Evolutionary conservation across 805 yeast species (phyloP), one percentile per base, ranked within the genome.

Genomic region (Candida ulmi): DNA sequence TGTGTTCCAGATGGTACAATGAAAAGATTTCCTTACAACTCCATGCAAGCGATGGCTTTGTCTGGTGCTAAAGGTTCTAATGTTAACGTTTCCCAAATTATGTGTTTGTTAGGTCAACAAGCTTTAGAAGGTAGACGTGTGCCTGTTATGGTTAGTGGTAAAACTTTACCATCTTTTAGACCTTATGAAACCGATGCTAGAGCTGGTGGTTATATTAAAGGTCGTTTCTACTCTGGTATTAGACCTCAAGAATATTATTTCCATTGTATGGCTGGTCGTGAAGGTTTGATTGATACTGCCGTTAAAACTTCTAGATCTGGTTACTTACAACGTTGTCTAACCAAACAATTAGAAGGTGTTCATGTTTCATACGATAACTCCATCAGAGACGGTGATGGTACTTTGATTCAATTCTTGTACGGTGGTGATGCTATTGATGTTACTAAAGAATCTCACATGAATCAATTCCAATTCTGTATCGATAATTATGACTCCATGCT

Each of bases 261-360:
- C 93, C 99, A 93, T 69, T 93, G 98, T 73, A 93, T 93, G 99
- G 99, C 99, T 40, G 99, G 99, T 68, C 84, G 99, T 72, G 99
- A 93, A 73, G 99, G 99, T 70, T 78, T 93, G 58, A 93, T 93
- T 69, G 99, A 93, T 74, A 93, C 99, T 44, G 99, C 99, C 37
- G 99, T 93, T 48, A 93, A 93, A 68, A 93, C 99, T 9, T 87
- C 97, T 17, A 82, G 96, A 68, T 90, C 98, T 44, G 99, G 99
- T 60, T 93, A 93, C 67, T 74, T 93, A 63, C 99, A 93, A 69
- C 82, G 99, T 69, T 95, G 99, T 77, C 76, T 93, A 66, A 93
- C 96, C 43, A 93, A 93, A 66, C 99, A 93, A 68, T 73, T 93
- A 48, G 99, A 93, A 65, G 99, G 99, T 71, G 95, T 93, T 23